Evolutionary conservation across 2,329 filamentous ascomycete species (phyloP).

Genomic region (Graphilbum sp.): DNA sequence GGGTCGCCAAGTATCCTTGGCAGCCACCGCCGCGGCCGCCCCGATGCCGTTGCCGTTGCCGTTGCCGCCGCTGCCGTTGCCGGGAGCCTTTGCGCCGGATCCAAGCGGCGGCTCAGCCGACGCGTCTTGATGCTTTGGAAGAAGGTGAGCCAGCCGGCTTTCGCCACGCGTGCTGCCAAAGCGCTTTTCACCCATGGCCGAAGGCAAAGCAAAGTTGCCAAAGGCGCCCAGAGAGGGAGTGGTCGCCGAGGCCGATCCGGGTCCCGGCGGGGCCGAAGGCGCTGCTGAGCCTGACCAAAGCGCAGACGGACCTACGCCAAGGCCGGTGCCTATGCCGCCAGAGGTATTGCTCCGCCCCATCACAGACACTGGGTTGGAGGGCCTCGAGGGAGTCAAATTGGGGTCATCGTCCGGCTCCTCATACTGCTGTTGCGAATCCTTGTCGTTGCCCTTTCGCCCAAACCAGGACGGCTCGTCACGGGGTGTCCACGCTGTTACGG

Average conservation of each 20-base stretch:
- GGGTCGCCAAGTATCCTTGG: conserved; percentile 33
- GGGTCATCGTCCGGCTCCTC: conserved; percentile 36
- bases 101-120: conserved; percentile 6
- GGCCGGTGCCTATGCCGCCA: conserved; percentile 19
- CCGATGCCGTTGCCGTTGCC: background rate
- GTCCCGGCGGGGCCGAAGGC: too few relatives aligned
- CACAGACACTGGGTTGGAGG: conserved; percentile 25
- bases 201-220: conserved; percentile 66
- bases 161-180: conserved; percentile 54
- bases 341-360: conserved; percentile 39
- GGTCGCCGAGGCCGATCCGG: conserved; percentile 27
- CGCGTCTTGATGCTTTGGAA: conserved; percentile 33
- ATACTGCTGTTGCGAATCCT: conserved; percentile 30
- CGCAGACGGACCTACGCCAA: conserved; percentile 22
- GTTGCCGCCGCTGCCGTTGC: background rate
- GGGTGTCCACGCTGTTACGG: conserved; percentile 37
- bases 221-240: conserved; percentile 71
- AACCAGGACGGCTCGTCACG: conserved; percentile 50
- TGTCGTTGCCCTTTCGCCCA: conserved; percentile 34
- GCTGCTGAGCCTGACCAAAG: conserved; percentile 20
- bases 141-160: conserved; percentile 72
- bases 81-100: background rate
- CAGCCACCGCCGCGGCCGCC: background rate
- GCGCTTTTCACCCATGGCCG: conserved; percentile 53
- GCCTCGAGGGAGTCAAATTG: conserved; percentile 15